Evolutionary conservation across 2,329 filamentous ascomycete species (phyloP), one percentile per base, ranked within the genome.

Genomic region (Teratosphaeria zuluensis): DNA sequence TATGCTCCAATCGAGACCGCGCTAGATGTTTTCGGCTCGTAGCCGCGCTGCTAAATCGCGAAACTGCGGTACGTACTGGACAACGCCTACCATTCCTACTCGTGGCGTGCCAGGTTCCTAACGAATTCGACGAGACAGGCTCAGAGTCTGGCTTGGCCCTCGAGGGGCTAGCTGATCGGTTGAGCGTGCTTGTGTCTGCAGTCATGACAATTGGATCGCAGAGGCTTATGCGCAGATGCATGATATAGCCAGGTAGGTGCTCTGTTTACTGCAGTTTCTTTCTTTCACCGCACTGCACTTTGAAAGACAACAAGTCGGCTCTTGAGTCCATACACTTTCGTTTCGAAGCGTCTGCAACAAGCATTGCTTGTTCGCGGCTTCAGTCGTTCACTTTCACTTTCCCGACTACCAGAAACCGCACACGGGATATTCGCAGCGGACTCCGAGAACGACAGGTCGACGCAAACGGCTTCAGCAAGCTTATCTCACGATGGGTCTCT

Each of bases 401-500:
- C 42, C n/a, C 42, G 12, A 30, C 48, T 8, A 9, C 11, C 9
- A 12, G 7, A 28, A 46, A 51, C 35, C 38, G 16, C 19, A 58
- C 33, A 24, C 28, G 11, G 21, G 32, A 54, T 51, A 2, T 7
- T n/a, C 14, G 14, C 51, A 6, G 16, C 24, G 2, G 7, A 33
- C 4, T 14, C 51, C 51, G 28, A 12, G 28, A 53, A 48, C 35
- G 42, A 5, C n/a, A 21, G 16, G 21, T 19, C 42, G 42, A 48
- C n/a, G n/a, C 5, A 5, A 48, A 21, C 54, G 35, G 31, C 31
- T 38, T 42, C 4, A 35, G 28, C 35, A 46, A 42, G 35, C 31
- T 21, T 52, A 30, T 32, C 28, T 7, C 35, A 51, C 35, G 54
- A 56, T 69, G 62, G 74, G 80, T 21, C 77, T 78, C 35, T 70